Base-by-base conservation (phyloP, 2,329 filamentous ascomycete genomes). In the Fusarium odoratissimum region DNA sequence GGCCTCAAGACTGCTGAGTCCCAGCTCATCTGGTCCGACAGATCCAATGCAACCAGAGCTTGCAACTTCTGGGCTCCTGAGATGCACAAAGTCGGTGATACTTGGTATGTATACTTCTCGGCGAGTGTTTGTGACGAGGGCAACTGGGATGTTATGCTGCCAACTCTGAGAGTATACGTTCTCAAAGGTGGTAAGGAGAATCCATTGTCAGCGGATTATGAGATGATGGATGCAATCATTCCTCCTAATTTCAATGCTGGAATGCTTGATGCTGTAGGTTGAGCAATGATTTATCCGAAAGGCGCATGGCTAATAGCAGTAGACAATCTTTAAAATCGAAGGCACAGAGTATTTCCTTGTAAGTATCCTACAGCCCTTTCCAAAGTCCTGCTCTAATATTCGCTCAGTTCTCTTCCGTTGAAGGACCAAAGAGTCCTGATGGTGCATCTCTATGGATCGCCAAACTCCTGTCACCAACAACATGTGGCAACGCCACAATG, bases 31-130 rank as follows among this genome's bases (percentile, higher is more conserved):
- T 57, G 54, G 54, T 57, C 54, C 10, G 54, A 57, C 4, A 57
- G 45, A 6, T 59, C 56, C n/a, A 40, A 54, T 54, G 33, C 33
- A 6, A 59, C 45, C 16, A 52, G 56, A 3, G 45, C 45, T 3
- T 59, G 56, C 14, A 59, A 59, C n/a, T 59, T 59, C n/a, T 59
- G 56, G 56, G 45, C 56, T 9, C 56, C 56, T 4, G 56, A 59
- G 10, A 54, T 59, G 56, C 56, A 59, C 10, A 59, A 54, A 40
- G 8, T 59, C 4, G 56, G 23, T 17, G 54, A 46, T 5, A 57
- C 30, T 0, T 57, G 54, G 54, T 57, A 57, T 5, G 40, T 57
- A 30, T 46, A 57, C 38, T 57, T 57, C 54, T 57, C 54, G 3
- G 54, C 54, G 10, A 57, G 54, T 46, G n/a, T 57, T 28, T 57